Evolutionary conservation across 2,329 filamentous ascomycete species (phyloP), one percentile per base, ranked within the genome.

Genomic region (Diaporthe sp.): DNA sequence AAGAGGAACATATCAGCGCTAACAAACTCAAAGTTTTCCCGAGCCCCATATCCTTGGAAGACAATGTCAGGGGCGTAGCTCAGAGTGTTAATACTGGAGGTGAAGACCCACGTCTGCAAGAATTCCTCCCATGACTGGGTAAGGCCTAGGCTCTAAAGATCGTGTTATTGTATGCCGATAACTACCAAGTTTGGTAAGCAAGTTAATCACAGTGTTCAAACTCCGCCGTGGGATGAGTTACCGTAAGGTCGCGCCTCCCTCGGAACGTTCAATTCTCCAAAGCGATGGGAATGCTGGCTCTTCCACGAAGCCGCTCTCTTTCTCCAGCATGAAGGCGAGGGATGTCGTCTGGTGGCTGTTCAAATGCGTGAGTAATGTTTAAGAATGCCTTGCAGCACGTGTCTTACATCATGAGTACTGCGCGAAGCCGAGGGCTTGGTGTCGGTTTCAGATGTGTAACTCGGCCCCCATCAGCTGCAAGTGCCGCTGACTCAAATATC

Each of bases 11-110:
- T 53, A 71, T 42, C 3, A 71, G 37, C 19, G 68, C 68, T 6
- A 71, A 28, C 3, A 57, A 31, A 28, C 51, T 71, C 51, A 71
- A n/a, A n/a, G 68, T 71, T 25, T 71, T 71, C 15, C 68, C 68
- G n/a, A 71, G 68, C 12, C 68, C 68, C 68, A 58, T 71, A 15
- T 71, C 37, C 51, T 71, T 42, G 34, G 2, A 7, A 12, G 0
- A 5, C 7, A 28, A 15, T 39, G 22, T 61, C 5, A 61, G 57
- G 42, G 10, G 4, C 22, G 25, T 15, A 3, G 7, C 17, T 34
- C 4, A 9, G 53, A 34, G 28, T 4, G 3, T 19, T 55, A 2
- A 17, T 3, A 10, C 10, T 17, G n/a, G 25, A 17, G n/a, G n/a
- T n/a, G 12, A 4, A 2, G 5, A 34, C 51, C 28, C 25, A 61